Base-by-base conservation (phyloP, 1,284 basidiomycete species). In the Ceratobasidium sp. region DNA sequence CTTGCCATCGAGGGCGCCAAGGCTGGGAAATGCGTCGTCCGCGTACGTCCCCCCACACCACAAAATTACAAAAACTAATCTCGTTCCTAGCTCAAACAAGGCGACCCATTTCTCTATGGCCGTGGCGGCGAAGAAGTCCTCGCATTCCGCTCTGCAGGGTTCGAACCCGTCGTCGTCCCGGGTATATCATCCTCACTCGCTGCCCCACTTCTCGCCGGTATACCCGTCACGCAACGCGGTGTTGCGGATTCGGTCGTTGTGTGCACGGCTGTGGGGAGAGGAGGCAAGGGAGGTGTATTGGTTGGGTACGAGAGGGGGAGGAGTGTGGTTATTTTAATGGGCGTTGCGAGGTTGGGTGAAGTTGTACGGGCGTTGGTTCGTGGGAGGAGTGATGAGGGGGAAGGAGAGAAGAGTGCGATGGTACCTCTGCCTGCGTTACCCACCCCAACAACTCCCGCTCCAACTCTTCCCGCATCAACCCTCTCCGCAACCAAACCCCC, bases 201-300 rank as follows among this genome's bases (percentile, higher is more conserved):
- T 0, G 97, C 91, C 0, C 97, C 97, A 0, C 89, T 93, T 0
- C 93, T 97, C 83, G 91, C 94, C 13, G 92, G 92, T 0, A 96
- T 99, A 40, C 96, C 97, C 0, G 93, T 99, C 34, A 99, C 97
- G 0, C 97, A 99, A 83, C 90, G 97, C 4, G 97, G 97, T 0
- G 96, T 95, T 0, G 93, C 96, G 0, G 96, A 99, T 80, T 91
- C 90, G 0, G 88, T 99, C 78, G 87, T 94, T 68, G 90, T 99
- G 0, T 98, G 96, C 84, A 99, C 97, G 0, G 97, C 96, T 0
- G 96, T 99, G 0, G 97, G 96, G 0, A 87, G 96, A 46, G 89
- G 91, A 13, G 97, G 97, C 0, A 92, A 93, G 80, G 89, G 89
- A n/a, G 95, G 97, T 29, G 87, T 88, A 65, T 84, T 99, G 37